Evolutionary conservation across 1,284 basidiomycete species (phyloP).

Genomic region (Papiliotrema nemorosa): DNA sequence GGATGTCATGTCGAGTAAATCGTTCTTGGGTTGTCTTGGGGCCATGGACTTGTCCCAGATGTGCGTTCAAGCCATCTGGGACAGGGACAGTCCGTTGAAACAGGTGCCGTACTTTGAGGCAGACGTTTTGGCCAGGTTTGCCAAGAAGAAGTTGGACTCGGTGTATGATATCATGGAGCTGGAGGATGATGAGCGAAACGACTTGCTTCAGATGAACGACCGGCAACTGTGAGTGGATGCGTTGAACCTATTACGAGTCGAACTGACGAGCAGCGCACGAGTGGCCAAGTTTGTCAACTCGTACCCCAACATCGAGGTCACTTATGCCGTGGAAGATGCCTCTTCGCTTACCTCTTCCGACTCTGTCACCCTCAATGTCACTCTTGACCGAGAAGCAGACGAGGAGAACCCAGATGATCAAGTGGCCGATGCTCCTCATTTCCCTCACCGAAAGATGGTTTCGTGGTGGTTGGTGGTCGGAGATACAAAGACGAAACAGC

Average conservation of each 20-base stretch:
- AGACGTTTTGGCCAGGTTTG: constrained; percentile 82
- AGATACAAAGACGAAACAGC: constrained; percentile 63
- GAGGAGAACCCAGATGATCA: constrained; percentile 68
- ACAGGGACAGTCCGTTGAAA: constrained; percentile 86
- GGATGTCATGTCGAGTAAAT: constrained; percentile 96
- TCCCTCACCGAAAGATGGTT: constrained; percentile 82
- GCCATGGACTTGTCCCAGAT: constrained; percentile 99
- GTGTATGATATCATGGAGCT: constrained; percentile 97
- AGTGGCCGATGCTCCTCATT: constrained; percentile 84
- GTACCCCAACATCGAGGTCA: constrained; percentile 88
- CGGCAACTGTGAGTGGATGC: constrained; percentile 67
- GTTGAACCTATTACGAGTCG: neutral
- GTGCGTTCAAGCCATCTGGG: constrained; percentile 98
- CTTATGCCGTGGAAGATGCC: constrained; percentile 66
- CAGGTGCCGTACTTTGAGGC: constrained; percentile 94
- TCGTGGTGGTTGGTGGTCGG: constrained; percentile 98
- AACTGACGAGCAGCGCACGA: constrained; percentile 30
- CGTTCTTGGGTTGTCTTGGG: constrained; percentile 87
- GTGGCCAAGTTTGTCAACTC: constrained; percentile 93
- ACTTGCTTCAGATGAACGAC: constrained; percentile 78
- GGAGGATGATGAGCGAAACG: constrained; percentile 82
- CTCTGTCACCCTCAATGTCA: constrained; percentile 76
- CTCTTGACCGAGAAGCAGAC: constrained; percentile 76
- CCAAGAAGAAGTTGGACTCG: constrained; percentile 70
- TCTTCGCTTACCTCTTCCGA: constrained; percentile 78